Base-by-base conservation (phyloP, 2,329 filamentous ascomycete species). In the Fusarium cyanostomum region DNA sequence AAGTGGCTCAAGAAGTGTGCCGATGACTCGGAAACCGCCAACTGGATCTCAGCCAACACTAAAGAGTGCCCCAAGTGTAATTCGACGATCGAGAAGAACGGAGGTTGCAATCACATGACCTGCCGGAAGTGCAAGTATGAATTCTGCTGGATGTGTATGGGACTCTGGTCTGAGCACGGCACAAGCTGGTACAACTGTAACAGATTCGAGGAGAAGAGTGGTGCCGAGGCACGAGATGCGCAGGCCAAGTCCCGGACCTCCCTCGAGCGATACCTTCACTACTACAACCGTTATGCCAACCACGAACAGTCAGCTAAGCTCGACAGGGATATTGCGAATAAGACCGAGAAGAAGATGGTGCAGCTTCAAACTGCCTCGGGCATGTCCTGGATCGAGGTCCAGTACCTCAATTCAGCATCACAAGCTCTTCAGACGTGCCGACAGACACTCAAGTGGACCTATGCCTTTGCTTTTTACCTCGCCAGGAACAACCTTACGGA, bases 101-200 rank as follows among this genome's bases (percentile, higher is more conserved):
- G 94, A 49, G 94, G 94, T 4, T 97, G 94, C 81, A 97, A 97
- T 79, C 94, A 97, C 77, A 97, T 97, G 94, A 97, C 94, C 0
- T 97, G 94, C 75, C 84, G 94, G 54, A 97, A 97, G 77, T 97
- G 94, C 81, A 92, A 93, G 72, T 89, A 97, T 73, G 94, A 97
- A 73, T 97, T 99, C 73, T 99, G 95, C 80, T 99, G 95, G 95
- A 98, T 99, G 91, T 99, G 95, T 73, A 99, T 99, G 95, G 95
- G 95, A 0, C 82, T 97, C 1, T 99, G 95, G 95, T 96, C 93
- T 1, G 95, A 99, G 78, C 95, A 99, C 75, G 95, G 95, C 63
- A 99, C 94, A 4, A 97, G 92, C 78, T 99, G 95, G 95, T 99
- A 99, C 82, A 99, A 97, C 77, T 99, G 95, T 84, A 99, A 97